Conservation (phyloP, 148 eudicot genomes). For the Linanthus parryae region DNA sequence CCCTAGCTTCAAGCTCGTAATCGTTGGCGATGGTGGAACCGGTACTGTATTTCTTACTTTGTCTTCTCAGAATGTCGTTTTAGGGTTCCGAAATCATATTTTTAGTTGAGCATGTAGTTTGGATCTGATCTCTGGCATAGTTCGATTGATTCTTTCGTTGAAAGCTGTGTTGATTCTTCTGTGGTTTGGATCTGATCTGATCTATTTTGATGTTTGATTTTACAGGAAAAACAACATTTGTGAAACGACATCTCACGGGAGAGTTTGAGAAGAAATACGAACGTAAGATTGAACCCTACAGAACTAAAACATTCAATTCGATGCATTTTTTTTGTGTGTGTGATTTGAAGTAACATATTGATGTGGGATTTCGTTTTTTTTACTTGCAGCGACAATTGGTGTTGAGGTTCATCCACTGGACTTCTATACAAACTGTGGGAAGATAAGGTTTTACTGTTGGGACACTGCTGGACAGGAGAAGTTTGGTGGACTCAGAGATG, state of each 20-base stretch:
- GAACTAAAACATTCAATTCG: no score
- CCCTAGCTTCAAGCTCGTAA: slow-evolving; percentile 7
- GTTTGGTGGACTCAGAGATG: slow-evolving; percentile 11
- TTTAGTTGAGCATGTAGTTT: neutral
- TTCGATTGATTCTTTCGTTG: no score
- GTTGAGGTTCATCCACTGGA: slow-evolving; percentile 10
- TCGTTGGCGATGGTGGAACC: slow-evolving; percentile 7
- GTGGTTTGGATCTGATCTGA: neutral
- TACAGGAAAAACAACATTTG: slow-evolving; percentile 9
- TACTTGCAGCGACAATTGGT: slow-evolving; percentile 8
- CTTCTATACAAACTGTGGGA: slow-evolving; percentile 11
- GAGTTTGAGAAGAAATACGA: slow-evolving; percentile 12
- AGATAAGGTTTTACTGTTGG: slow-evolving; percentile 11
- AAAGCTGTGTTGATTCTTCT: no score
- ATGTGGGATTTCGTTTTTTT: no score
- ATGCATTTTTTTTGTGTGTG: neutral
- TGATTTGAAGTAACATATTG: no score
- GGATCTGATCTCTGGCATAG: neutral
- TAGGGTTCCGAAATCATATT: neutral
- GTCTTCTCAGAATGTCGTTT: neutral
- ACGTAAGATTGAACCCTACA: slow-evolving; percentile 8
- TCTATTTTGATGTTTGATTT: neutral
- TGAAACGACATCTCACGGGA: slow-evolving; percentile 7
- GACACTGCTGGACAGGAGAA: slow-evolving; percentile 13
- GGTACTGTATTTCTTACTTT: neutral